Conservation (phyloP, 1,284 basidiomycete species). For the Singerocomus inundabilis region DNA sequence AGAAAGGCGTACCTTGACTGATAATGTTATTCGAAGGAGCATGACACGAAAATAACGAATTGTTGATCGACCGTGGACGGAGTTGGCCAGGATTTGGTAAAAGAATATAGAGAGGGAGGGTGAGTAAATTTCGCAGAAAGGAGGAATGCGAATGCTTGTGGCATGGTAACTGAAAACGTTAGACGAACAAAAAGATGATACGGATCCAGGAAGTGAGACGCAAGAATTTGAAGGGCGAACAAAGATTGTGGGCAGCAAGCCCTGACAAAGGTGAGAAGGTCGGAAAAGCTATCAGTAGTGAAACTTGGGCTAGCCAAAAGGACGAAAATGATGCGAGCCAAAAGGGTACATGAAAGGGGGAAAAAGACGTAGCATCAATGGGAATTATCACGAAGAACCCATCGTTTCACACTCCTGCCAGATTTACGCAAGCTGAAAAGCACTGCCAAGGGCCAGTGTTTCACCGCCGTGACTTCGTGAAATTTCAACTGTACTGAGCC, state of each 20-base stretch:
- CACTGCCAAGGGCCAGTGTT: constrained; percentile 25
- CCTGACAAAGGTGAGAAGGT: background rate
- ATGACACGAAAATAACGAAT: background rate
- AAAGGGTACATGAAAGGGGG: background rate
- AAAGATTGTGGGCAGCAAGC: constrained; percentile 4
- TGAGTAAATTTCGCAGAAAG: background rate
- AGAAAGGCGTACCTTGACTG: constrained; percentile 15
- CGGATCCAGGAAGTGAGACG: constrained; percentile 3
- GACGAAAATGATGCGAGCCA: background rate
- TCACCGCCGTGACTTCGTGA: constrained; percentile 18
- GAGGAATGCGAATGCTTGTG: background rate
- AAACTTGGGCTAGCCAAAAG: constrained; percentile 1
- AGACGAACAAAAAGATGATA: constrained; percentile 14
- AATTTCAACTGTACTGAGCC: constrained; percentile 11
- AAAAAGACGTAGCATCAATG: constrained; percentile 12
- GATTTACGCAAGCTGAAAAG: constrained; percentile 31
- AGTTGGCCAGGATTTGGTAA: background rate
- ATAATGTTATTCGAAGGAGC: constrained; percentile 12
- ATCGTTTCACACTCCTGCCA: constrained; percentile 1
- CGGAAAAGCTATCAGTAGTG: background rate
- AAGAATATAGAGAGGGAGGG: background rate
- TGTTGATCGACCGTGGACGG: constrained; percentile 3
- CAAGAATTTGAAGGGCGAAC: background rate
- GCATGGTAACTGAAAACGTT: constrained; percentile 1
- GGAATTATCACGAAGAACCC: constrained; percentile 5